These are phyloP conservation scores for Limnomonas spitsbergensis DNA, from an alignment of 139 green algal species.

Conservation along the genomic window DNA sequence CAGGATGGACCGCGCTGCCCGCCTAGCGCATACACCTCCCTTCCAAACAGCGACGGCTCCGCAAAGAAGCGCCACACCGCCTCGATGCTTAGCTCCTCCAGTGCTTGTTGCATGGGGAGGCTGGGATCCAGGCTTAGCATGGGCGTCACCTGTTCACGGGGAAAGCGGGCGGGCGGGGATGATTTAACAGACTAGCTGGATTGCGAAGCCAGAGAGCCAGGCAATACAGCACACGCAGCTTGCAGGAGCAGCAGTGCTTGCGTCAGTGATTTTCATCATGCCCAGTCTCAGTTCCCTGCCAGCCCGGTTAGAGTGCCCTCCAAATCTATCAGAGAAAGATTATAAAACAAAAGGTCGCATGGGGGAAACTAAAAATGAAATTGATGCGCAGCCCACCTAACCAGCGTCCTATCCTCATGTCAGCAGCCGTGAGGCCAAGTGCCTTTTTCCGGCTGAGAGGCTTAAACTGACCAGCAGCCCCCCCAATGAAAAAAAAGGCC, in stretches of 20 bases:
- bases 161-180: not conserved
- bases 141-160: constrained; percentile 24
- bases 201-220: not conserved
- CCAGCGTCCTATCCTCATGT: too few relatives aligned
- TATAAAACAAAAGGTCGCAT: too few relatives aligned
- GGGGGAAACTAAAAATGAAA: too few relatives aligned
- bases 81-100: constrained; percentile 34
- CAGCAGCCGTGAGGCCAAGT: too few relatives aligned
- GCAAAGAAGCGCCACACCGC: constrained; percentile 63
- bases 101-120: constrained; percentile 24
- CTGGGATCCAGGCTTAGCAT: constrained; percentile 22
- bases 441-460: too few relatives aligned
- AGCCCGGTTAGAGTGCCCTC: too few relatives aligned
- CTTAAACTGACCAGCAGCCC: too few relatives aligned
- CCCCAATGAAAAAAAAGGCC: too few relatives aligned
- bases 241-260: not conserved
- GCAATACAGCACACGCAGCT: not conserved
- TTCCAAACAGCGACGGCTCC: constrained; percentile 48
- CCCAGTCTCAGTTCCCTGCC: not conserved
- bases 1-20: constrained; percentile 57
- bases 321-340: too few relatives aligned
- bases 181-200: not conserved
- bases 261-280: not conserved
- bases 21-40: constrained; percentile 43
- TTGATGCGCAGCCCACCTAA: too few relatives aligned